phyloP scores from a whole-genome alignment of 106 monocot genomes.

The Allium cepa region DNA sequence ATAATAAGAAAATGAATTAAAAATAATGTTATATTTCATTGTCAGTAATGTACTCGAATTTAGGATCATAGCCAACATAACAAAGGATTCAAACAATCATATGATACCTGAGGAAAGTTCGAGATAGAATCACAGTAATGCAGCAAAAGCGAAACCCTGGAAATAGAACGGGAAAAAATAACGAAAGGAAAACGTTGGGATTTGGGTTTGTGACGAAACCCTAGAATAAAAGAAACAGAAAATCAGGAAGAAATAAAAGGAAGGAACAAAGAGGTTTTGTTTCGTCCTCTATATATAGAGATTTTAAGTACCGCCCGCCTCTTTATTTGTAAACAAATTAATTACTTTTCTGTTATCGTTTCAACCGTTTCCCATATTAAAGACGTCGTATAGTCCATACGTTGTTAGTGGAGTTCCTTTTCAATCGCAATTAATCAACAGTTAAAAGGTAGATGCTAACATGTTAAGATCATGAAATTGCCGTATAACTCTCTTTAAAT shows the following conservation, averaged over 20 bases:
- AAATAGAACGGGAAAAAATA: not conserved
- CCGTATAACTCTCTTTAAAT: too few relatives aligned
- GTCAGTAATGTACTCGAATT: not conserved
- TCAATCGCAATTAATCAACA: too few relatives aligned
- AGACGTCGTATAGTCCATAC: too few relatives aligned
- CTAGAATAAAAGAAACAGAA: not conserved
- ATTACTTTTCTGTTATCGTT: too few relatives aligned
- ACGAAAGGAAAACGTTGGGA: not conserved
- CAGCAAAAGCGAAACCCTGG: not conserved
- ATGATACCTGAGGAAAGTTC: not conserved
- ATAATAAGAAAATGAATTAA: not conserved
- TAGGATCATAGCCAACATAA: not conserved
- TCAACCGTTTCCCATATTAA: too few relatives aligned
- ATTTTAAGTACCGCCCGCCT: not conserved
- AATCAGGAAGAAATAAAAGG: not conserved
- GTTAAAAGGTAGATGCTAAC: too few relatives aligned
- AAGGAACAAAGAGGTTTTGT: not conserved
- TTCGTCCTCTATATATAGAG: constrained; percentile 2
- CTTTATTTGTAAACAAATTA: too few relatives aligned
- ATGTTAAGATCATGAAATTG: too few relatives aligned
- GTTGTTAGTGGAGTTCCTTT: too few relatives aligned
- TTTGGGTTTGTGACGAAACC: not conserved
- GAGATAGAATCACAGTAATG: not conserved
- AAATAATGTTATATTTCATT: not conserved
- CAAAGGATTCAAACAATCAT: not conserved